Evolutionary conservation across 73 alveolate species (phyloP).

Genomic region (Paramecium caudatum): DNA sequence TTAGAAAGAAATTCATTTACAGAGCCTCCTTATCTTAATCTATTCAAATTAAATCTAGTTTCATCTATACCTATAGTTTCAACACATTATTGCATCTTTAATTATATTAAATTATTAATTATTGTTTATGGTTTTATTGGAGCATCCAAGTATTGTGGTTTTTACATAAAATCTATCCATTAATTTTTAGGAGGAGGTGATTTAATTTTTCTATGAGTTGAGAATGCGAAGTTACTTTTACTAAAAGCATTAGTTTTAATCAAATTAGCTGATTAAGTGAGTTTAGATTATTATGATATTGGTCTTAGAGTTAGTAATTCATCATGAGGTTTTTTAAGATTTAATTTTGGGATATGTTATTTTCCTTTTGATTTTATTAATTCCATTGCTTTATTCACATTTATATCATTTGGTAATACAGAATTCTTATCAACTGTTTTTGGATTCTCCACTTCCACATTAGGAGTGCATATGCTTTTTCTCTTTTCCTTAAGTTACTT

Average conservation of each 20-base stretch:
- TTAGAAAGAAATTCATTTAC: slow-evolving; percentile 52
- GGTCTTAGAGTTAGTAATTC: not conserved
- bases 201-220: slow-evolving; percentile 26
- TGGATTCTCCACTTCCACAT: not conserved
- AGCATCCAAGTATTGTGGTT: slow-evolving; percentile 15
- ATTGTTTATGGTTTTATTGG: slow-evolving; percentile 7
- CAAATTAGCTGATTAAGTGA: not conserved
- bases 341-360: not conserved
- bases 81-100: slow-evolving; percentile 58
- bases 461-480: not conserved
- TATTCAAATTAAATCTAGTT: slow-evolving; percentile 6
- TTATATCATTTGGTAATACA: not conserved
- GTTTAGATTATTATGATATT: slow-evolving; percentile 16
- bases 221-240: not conserved
- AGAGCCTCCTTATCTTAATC: not conserved
- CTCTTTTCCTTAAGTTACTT: not conserved
- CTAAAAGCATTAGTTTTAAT: not conserved
- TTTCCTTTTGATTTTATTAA: not conserved
- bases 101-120: not conserved
- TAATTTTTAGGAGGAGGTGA: not conserved
- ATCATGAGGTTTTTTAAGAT: not conserved
- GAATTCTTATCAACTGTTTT: not conserved
- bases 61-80: slow-evolving; percentile 46
- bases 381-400: not conserved
- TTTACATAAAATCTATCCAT: not conserved